These are phyloP conservation scores for Lotmaria passim DNA, from an alignment of 208 protist species.

Conservation along the genomic window DNA sequence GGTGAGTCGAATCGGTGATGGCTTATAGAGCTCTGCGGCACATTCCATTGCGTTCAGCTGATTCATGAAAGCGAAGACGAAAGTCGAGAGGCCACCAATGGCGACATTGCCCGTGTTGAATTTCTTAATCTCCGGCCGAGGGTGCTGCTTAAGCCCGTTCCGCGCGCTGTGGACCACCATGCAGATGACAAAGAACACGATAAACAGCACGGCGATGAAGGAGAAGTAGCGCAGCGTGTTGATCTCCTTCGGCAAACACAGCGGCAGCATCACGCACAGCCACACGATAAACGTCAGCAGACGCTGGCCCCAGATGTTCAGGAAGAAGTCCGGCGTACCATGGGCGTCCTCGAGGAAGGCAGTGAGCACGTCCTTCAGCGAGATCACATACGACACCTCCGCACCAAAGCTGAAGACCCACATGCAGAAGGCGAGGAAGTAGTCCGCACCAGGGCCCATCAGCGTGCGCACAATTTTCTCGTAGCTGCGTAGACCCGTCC, in stretches of 20 bases:
- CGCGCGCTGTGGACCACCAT: constrained; percentile 61
- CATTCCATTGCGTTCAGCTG: constrained; percentile 82
- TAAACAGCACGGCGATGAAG: constrained; percentile 57
- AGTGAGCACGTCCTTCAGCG: too few species aligned
- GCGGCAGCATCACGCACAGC: constrained; percentile 71
- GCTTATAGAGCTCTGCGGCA: constrained; percentile 70
- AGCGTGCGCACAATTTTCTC: constrained; percentile 51
- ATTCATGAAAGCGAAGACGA: constrained; percentile 73
- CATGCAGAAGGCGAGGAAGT: constrained; percentile 63
- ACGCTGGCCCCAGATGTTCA: constrained; percentile 39
- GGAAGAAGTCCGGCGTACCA: constrained; percentile 34
- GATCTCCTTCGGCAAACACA: constrained; percentile 80
- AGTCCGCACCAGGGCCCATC: constrained; percentile 53
- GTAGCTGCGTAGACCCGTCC: constrained; percentile 49
- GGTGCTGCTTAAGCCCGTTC: too few species aligned
- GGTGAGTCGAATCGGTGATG: constrained; percentile 57
- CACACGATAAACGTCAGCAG: constrained; percentile 60
- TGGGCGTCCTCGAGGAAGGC: constrained; percentile 43
- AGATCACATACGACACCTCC: constrained; percentile 78
- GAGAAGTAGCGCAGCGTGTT: constrained; percentile 84
- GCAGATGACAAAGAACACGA: constrained; percentile 74
- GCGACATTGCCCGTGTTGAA: constrained; percentile 58
- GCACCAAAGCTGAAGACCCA: constrained; percentile 62
- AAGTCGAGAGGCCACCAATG: constrained; percentile 72
- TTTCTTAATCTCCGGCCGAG: too few species aligned